Percentiles rank a stretch among this genome's conserved stretches.
Conservation (phyloP, 768 basidiomycete genomes). For the Termitomyces sp. region DNA sequence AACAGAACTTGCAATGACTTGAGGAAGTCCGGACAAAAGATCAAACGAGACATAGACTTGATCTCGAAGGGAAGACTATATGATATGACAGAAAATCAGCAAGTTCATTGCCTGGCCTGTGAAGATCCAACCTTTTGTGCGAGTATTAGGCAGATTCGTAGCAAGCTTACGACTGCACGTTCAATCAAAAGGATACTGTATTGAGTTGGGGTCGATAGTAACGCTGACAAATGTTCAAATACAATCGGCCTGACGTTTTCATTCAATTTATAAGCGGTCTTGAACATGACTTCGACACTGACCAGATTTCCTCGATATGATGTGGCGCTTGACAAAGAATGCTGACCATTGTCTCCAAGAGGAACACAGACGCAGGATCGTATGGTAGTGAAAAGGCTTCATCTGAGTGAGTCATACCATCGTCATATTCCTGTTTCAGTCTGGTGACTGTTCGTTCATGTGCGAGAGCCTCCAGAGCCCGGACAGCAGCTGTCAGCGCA, state of each 20-base stretch:
- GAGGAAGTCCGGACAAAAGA: slow-evolving; percentile 74
- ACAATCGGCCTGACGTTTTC: slow-evolving; percentile 73
- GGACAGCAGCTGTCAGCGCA: slow-evolving; percentile 76
- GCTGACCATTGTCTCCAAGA: slow-evolving; percentile 93
- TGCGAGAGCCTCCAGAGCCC: slow-evolving; percentile 83
- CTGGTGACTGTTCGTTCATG: slow-evolving; percentile 84
- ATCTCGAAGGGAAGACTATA: slow-evolving; percentile 76
- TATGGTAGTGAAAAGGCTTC: slow-evolving; percentile 68
- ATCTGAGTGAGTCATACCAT: slow-evolving; percentile 33
- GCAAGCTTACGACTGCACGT: slow-evolving; percentile 83
- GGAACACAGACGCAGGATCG: slow-evolving; percentile 92
- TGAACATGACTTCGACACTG: slow-evolving; percentile 16
- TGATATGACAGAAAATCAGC: slow-evolving; percentile 2
- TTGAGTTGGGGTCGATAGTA: slow-evolving; percentile 69
- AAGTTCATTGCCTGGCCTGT: not conserved
- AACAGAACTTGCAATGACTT: slow-evolving; percentile 70
- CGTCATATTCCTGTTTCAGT: slow-evolving; percentile 65
- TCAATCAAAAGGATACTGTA: slow-evolving; percentile 93
- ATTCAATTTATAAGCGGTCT: not conserved
- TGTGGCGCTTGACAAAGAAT: slow-evolving; percentile 72
- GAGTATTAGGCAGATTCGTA: slow-evolving; percentile 79
- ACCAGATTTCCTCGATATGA: slow-evolving; percentile 89
- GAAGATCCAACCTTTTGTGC: slow-evolving; percentile 59
- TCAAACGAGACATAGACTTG: slow-evolving; percentile 95
- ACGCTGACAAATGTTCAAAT: slow-evolving; percentile 84